Percentiles rank a stretch among this genome's conserved stretches.
These are phyloP conservation scores for Ceratobasidium sp. DNA, from an alignment of 1,284 basidiomycete species.

Conservation along the genomic window DNA sequence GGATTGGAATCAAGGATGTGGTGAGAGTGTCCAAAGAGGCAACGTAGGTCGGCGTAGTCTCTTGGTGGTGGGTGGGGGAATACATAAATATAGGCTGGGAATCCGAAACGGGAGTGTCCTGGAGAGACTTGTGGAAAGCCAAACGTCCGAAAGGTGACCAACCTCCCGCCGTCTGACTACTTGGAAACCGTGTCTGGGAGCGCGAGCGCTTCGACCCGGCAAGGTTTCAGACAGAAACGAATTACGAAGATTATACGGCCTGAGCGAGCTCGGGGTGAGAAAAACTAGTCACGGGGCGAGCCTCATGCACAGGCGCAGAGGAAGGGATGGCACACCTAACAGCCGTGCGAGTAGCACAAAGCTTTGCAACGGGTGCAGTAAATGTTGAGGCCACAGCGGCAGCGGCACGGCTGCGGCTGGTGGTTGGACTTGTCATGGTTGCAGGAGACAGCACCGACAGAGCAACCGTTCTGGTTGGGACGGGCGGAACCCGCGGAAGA, in stretches of 20 bases:
- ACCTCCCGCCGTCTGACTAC: neutral
- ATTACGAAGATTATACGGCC: constrained; percentile 3
- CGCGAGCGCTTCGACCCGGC: constrained; percentile 26
- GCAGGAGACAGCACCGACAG: constrained; percentile 11
- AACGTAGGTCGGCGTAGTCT: neutral
- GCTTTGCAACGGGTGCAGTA: constrained; percentile 23
- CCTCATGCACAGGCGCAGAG: constrained; percentile 10
- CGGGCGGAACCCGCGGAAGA: neutral
- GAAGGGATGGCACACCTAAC: constrained; percentile 24
- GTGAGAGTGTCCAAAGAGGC: constrained; percentile 3
- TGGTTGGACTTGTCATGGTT: constrained; percentile 10
- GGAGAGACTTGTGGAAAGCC: neutral
- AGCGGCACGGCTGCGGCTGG: constrained; percentile 37
- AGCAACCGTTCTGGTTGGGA: constrained; percentile 27
- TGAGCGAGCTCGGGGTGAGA: constrained; percentile 28
- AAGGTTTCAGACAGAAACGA: neutral
- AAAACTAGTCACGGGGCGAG: neutral
- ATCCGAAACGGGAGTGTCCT: neutral
- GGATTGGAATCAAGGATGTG: neutral
- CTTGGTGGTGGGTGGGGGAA: neutral
- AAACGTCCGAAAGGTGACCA: constrained; percentile 1
- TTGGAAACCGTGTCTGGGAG: constrained; percentile 13
- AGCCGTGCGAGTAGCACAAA: constrained; percentile 24
- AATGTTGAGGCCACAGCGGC: constrained; percentile 22
- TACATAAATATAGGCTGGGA: neutral